Evolutionary conservation across 176 grass and related monocot genomes (phyloP).

Genomic region (Oropetium thomaeum): DNA sequence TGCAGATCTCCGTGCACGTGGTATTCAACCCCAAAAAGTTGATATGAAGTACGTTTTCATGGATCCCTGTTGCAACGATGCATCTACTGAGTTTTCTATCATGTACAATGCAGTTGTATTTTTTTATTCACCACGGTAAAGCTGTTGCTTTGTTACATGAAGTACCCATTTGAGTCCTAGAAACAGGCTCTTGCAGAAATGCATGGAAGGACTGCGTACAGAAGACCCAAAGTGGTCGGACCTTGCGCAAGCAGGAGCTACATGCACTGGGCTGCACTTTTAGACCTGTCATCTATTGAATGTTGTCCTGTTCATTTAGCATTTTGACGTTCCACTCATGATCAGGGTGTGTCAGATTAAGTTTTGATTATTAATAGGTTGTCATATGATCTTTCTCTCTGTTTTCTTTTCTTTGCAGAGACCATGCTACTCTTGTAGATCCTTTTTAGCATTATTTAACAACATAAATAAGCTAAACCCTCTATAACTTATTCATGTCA

Average conservation of each 20-base stretch:
- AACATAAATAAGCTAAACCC: constrained; percentile 1
- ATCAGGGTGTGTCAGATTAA: not conserved
- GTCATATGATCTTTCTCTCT: not conserved
- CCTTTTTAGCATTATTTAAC: not conserved
- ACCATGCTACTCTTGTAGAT: not conserved
- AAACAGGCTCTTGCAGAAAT: too few relatives aligned
- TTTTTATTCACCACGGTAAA: too few relatives aligned
- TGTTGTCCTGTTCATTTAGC: not conserved
- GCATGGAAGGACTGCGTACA: too few relatives aligned
- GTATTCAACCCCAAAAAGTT: constrained; percentile 74
- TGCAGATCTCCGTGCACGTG: constrained; percentile 87
- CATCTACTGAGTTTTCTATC: constrained; percentile 3
- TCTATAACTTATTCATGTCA: constrained; percentile 11
- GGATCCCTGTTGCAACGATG: not conserved
- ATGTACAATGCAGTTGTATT: not conserved
- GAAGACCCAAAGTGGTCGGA: too few relatives aligned
- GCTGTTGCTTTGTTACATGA: too few relatives aligned
- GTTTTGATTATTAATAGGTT: not conserved
- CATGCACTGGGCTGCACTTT: too few relatives aligned
- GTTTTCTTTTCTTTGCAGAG: not conserved
- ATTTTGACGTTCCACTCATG: not conserved
- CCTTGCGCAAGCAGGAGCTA: too few relatives aligned
- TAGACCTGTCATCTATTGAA: not conserved
- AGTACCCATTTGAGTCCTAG: too few relatives aligned
- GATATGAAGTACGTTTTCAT: constrained; percentile 58